Conservation (phyloP, 2,329 filamentous ascomycete genomes). For the Chaetomium strumarium region DNA sequence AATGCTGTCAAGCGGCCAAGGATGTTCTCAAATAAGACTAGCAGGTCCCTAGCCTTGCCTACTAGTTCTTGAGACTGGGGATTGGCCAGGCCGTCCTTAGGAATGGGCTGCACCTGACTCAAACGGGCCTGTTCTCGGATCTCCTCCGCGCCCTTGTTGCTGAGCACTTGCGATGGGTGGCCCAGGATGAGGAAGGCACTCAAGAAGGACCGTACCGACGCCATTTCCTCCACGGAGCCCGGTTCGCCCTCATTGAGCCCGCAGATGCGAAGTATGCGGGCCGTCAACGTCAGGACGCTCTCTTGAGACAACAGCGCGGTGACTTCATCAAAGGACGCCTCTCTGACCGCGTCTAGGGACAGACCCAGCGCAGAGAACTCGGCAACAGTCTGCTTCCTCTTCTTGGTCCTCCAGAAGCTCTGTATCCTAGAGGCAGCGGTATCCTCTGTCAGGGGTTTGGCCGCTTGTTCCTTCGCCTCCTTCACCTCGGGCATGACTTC, state of each 20-base stretch:
- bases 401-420: slow-evolving; percentile 59
- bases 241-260: slow-evolving; percentile 60
- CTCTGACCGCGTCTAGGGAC: slow-evolving; percentile 63
- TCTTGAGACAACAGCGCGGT: slow-evolving; percentile 62
- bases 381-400: slow-evolving; percentile 54
- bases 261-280: slow-evolving; percentile 62
- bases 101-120: slow-evolving; percentile 38
- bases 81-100: slow-evolving; percentile 51
- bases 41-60: slow-evolving; percentile 67
- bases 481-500: slow-evolving; percentile 43
- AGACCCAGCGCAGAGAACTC: slow-evolving; percentile 62
- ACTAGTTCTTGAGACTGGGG: slow-evolving; percentile 66
- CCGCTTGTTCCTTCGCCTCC: slow-evolving; percentile 46
- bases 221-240: slow-evolving; percentile 61
- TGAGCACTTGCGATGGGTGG: slow-evolving; percentile 72
- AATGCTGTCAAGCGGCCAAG: slow-evolving; percentile 58
- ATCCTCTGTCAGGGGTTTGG: slow-evolving; percentile 46
- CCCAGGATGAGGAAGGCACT: slow-evolving; percentile 75
- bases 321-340: slow-evolving; percentile 69
- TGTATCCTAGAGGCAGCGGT: slow-evolving; percentile 62
- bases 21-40: slow-evolving; percentile 72
- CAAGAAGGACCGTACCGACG: slow-evolving; percentile 67
- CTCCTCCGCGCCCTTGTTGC: slow-evolving; percentile 57
- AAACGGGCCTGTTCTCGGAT: slow-evolving; percentile 53
- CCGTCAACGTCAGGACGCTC: slow-evolving; percentile 59